A percentile compares a stretch with the other conserved stretches of the same genome.
phyloP scores from a whole-genome alignment of 1,284 basidiomycete species.

The Ganoderma lucidum region DNA sequence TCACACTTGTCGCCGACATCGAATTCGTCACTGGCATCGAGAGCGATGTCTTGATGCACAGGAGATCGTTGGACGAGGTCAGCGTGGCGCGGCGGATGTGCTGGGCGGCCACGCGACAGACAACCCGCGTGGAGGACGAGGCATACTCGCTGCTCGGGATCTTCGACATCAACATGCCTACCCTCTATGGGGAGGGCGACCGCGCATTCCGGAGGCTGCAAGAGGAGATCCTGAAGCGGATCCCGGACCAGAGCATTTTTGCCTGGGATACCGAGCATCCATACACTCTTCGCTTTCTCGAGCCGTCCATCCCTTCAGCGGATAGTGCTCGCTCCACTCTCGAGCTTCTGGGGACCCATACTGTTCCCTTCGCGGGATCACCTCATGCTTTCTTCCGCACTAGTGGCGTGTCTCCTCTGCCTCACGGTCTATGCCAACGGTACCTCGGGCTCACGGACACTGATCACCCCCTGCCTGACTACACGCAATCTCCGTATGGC shows the following conservation, averaged over 20 bases:
- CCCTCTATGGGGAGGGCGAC: too few relatives aligned
- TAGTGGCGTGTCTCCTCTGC: neutral
- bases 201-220: too few relatives aligned
- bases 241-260: slow-evolving; percentile 6
- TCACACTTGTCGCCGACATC: neutral
- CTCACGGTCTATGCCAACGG: neutral
- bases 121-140: neutral
- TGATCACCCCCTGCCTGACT: neutral
- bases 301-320: neutral
- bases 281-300: neutral
- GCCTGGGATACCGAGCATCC: neutral
- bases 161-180: too few relatives aligned
- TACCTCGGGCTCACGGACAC: neutral
- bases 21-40: slow-evolving; percentile 2
- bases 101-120: neutral
- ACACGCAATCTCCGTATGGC: neutral
- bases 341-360: neutral
- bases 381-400: neutral
- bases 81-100: slow-evolving; percentile 1
- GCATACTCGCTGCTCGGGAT: neutral
- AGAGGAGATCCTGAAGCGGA: too few relatives aligned
- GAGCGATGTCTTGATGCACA: neutral
- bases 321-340: neutral
- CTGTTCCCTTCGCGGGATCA: neutral
- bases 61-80: neutral